Evolutionary conservation across 2,329 filamentous ascomycete species (phyloP).

Genomic region (Diaporthe amygdali): DNA sequence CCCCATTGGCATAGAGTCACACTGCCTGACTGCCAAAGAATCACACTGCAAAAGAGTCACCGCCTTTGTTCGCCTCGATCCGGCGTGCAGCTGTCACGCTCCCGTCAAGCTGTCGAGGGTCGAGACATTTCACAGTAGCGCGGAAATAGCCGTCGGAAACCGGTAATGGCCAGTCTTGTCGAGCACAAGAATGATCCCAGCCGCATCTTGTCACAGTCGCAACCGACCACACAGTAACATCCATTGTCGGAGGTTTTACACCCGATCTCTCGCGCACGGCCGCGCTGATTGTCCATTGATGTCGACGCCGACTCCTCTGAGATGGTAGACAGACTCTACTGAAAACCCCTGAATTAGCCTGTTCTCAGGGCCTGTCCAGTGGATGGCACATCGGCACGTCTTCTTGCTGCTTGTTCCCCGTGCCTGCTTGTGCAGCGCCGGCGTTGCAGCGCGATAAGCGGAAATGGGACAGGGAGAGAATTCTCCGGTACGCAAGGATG

Average conservation of each 20-base stretch:
- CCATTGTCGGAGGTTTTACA: background rate
- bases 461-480: background rate
- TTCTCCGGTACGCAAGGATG: background rate
- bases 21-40: too few species aligned
- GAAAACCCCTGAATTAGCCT: background rate
- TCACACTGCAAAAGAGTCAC: too few species aligned
- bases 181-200: background rate
- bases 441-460: background rate
- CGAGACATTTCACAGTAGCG: background rate
- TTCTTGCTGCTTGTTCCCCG: too few species aligned
- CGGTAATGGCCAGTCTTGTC: background rate
- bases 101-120: background rate
- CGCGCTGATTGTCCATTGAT: background rate
- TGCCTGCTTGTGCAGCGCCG: background rate
- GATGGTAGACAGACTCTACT: background rate
- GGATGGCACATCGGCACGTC: background rate
- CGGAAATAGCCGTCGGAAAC: background rate
- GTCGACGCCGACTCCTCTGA: background rate
- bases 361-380: background rate
- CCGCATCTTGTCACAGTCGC: background rate
- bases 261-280: slow-evolving; percentile 1
- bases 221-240: background rate
- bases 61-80: background rate
- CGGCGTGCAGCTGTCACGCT: background rate
- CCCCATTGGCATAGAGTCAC: background rate